Percentiles rank a stretch among this genome's conserved stretches.
These are phyloP conservation scores for Fusarium napiforme DNA, from an alignment of 2,329 filamentous ascomycete species.

Conservation along the genomic window DNA sequence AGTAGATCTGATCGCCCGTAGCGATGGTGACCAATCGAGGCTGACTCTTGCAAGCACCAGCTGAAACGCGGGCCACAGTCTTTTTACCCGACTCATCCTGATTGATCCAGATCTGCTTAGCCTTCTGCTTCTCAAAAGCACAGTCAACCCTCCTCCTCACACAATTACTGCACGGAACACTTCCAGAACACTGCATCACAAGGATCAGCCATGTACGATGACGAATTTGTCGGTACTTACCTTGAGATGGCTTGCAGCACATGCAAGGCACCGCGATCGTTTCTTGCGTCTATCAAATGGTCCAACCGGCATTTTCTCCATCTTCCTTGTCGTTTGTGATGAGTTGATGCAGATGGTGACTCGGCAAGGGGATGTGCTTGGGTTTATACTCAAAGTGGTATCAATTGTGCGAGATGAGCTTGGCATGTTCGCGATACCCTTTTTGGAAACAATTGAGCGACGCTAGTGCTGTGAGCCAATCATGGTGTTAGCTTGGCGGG, in stretches of 20 bases:
- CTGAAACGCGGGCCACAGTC: not conserved
- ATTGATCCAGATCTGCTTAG: constrained; percentile 37
- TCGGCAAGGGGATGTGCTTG: not conserved
- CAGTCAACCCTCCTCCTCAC: constrained; percentile 40
- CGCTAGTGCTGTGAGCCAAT: constrained; percentile 32
- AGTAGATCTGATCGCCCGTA: constrained; percentile 22
- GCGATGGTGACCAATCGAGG: not conserved
- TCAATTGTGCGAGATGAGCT: constrained; percentile 27
- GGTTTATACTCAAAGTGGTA: constrained; percentile 34
- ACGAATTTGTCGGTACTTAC: constrained; percentile 24
- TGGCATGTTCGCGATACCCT: constrained; percentile 11
- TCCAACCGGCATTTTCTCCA: constrained; percentile 43
- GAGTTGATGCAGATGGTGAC: not conserved
- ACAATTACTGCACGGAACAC: constrained; percentile 47
- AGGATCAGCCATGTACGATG: not conserved
- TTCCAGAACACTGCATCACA: constrained; percentile 48
- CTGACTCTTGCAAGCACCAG: accelerated
- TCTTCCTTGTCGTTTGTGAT: not conserved
- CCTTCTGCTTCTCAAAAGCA: constrained; percentile 18
- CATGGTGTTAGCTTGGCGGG: accelerated
- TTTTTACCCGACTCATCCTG: constrained; percentile 22
- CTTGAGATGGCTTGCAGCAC: constrained; percentile 50
- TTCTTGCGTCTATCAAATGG: constrained; percentile 50
- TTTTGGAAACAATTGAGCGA: constrained; percentile 39
- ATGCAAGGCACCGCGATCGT: constrained; percentile 47